Base-by-base conservation (phyloP, 1,284 basidiomycete genomes). In the Apiotrichum montevideense region DNA sequence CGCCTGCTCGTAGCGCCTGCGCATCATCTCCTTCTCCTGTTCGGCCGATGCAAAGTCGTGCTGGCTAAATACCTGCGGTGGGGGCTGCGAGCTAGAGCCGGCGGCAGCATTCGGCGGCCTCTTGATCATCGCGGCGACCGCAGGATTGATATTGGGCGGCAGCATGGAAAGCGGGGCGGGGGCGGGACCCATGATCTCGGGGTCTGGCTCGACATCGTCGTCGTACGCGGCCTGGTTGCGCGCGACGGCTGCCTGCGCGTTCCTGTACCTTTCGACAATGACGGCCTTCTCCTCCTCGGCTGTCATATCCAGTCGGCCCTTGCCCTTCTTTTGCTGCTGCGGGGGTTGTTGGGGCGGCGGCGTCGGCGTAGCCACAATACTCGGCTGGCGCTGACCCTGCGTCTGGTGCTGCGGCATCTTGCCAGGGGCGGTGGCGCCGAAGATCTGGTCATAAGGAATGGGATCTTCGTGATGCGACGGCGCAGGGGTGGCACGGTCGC, bases 21-120 rank as follows among this genome's bases (percentile, higher is more conserved):
- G 57, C 72, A 74, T 73, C 54, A 61, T 56, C 45, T 69, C 69
- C 55, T 71, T 73, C 57, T 72, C 71, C 37, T 58, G 45, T 35
- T 56, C 47, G 2, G 66, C 67, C 2, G 61, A 59, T 6, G 52
- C 42, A 44, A 52, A 44, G 15, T 32, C n/a, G 6, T 34, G 33
- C 21, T 21, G 21, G 21, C 21, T 21, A 21, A 21, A 21, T 35
- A 35, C 14, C 5, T n/a, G 4, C 13, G 45, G 7, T 32, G 43
- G 8, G 6, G 43, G 8, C n/a, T 7, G 13, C 3, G 2, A 10
- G 11, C 32, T 34, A 13, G 33, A 7, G 43, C 43, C 43, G 11
- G 43, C 43, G 6, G 21, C 8, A 8, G 43, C 7, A 39, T 39
- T 39, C 8, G 37, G 37, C 7, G 13, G 37, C 8, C 37, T 14